These are phyloP conservation scores for Trichoderma asperelloides DNA, from an alignment of 495 filamentous ascomycete species.

Conservation along the genomic window DNA sequence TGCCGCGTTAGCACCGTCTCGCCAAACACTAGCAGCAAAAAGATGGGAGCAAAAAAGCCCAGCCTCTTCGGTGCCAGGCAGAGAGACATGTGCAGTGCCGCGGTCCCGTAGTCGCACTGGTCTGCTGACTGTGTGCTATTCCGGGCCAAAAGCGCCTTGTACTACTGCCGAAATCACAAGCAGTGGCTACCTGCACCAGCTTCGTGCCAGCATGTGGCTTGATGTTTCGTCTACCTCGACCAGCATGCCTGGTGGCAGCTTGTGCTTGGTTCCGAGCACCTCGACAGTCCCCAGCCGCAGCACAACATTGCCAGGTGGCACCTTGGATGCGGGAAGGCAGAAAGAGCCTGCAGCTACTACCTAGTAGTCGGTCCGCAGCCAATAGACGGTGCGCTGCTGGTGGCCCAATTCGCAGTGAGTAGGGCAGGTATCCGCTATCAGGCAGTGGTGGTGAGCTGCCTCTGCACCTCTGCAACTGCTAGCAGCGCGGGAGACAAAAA, in stretches of 20 bases:
- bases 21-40: no score
- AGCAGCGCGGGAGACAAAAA: no score
- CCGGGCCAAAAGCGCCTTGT: no score
- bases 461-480: no score
- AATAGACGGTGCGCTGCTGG: not conserved
- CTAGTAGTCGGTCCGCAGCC: not conserved
- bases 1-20: no score
- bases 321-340: not conserved
- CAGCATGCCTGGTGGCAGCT: not conserved
- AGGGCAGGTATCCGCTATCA: not conserved
- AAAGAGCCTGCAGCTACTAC: constrained; percentile 4
- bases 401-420: no score
- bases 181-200: not conserved
- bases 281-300: not conserved
- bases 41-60: not conserved
- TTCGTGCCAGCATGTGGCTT: not conserved
- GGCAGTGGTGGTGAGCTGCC: not conserved
- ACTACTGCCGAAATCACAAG: no score
- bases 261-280: not conserved
- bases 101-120: not conserved
- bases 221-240: not conserved
- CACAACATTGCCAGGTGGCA: constrained; percentile 8
- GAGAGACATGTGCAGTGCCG: not conserved
- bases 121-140: not conserved
- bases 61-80: not conserved